Evolutionary conservation across 2,329 filamentous ascomycete species (phyloP).

Genomic region (Cercospora sp.): DNA sequence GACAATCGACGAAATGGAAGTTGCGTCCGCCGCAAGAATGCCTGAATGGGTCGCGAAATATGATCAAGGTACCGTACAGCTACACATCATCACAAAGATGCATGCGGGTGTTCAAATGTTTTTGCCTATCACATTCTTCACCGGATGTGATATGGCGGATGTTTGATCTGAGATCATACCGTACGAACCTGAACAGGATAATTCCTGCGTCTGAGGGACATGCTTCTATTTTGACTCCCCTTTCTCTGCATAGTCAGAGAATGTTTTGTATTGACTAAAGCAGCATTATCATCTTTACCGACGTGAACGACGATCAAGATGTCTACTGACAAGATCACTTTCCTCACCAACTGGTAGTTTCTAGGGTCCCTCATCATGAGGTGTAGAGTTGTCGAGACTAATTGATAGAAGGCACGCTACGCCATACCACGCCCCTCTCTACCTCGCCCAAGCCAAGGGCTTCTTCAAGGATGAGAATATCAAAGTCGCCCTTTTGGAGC

Average conservation of each 20-base stretch:
- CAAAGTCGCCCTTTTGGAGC: slow-evolving; percentile 75
- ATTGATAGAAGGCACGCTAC: slow-evolving; percentile 66
- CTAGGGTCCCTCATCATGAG: neutral
- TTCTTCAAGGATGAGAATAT: slow-evolving; percentile 75
- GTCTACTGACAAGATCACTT: slow-evolving; percentile 83
- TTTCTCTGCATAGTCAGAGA: slow-evolving; percentile 33
- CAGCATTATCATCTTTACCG: slow-evolving; percentile 6
- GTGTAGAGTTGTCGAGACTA: neutral
- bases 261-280: slow-evolving; percentile 43
- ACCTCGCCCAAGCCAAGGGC: slow-evolving; percentile 73
- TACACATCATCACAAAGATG: slow-evolving; percentile 31
- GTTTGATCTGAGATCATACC: slow-evolving; percentile 73
- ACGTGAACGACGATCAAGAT: slow-evolving; percentile 54
- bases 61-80: slow-evolving; percentile 29
- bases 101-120: slow-evolving; percentile 44
- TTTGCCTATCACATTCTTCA: slow-evolving; percentile 12
- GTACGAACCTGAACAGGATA: slow-evolving; percentile 80
- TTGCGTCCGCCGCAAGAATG: slow-evolving; percentile 12
- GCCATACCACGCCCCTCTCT: slow-evolving; percentile 76
- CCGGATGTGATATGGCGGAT: slow-evolving; percentile 30
- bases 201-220: slow-evolving; percentile 78
- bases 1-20: slow-evolving; percentile 18
- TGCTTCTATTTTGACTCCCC: slow-evolving; percentile 64
- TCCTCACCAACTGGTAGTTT: slow-evolving; percentile 75
- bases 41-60: slow-evolving; percentile 12